Conservation (phyloP, 768 basidiomycete species). For the Leccinum longicurvipes region DNA sequence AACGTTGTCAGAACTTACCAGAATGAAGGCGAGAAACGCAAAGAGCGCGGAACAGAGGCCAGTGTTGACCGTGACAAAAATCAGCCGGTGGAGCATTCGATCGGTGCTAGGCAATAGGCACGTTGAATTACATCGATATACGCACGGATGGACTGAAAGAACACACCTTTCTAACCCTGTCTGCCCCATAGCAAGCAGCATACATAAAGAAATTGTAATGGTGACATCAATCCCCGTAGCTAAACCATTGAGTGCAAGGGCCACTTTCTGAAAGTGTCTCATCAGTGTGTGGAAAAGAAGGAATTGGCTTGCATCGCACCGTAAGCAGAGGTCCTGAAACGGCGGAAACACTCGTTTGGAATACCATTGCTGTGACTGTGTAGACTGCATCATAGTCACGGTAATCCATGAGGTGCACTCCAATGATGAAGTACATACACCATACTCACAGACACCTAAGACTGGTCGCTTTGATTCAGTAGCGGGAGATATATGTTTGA, state of each 20-base stretch:
- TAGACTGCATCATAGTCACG: too few species aligned
- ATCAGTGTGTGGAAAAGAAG: neutral
- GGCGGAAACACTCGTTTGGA: constrained; percentile 14
- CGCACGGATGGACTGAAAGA: neutral
- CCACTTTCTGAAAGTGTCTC: constrained; percentile 7
- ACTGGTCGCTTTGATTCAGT: too few species aligned
- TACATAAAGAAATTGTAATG: constrained; percentile 20
- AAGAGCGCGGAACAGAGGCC: constrained; percentile 23
- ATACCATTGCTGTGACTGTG: constrained; percentile 10
- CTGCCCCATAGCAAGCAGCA: constrained; percentile 20
- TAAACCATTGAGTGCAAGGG: constrained; percentile 12
- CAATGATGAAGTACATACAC: too few species aligned
- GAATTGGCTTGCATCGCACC: constrained; percentile 1
- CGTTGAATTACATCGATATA: neutral
- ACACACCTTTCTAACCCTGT: constrained; percentile 20
- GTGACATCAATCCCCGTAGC: constrained; percentile 16
- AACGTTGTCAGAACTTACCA: constrained; percentile 14
- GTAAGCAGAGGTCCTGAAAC: constrained; percentile 19
- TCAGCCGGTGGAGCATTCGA: constrained; percentile 22
- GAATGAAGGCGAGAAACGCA: constrained; percentile 15
- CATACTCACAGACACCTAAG: constrained; percentile 14
- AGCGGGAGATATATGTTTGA: too few species aligned
- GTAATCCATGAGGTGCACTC: constrained; percentile 6
- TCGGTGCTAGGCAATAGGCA: constrained; percentile 17
- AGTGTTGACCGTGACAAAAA: constrained; percentile 23